Evolutionary conservation across 2,329 filamentous ascomycete species (phyloP).

Genomic region (Alternaria gaisen): DNA sequence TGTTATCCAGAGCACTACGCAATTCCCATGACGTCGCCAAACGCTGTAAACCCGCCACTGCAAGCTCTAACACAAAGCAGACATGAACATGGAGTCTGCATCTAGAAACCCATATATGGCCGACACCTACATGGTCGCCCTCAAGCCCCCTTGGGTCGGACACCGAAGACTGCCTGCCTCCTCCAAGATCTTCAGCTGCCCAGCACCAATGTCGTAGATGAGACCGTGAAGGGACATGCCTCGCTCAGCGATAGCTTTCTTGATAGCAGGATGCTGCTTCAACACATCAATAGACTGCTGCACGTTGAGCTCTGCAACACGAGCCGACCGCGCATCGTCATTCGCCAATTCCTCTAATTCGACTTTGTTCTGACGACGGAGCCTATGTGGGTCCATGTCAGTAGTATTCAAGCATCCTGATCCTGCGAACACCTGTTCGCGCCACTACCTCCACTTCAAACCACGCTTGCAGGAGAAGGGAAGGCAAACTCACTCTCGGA

Average conservation of each 20-base stretch:
- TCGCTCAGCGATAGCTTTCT: constrained; percentile 74
- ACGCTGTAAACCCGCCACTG: background rate
- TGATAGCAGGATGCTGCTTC: constrained; percentile 72
- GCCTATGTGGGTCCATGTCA: constrained; percentile 17
- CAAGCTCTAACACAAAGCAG: background rate
- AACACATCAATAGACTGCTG: constrained; percentile 72
- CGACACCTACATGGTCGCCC: background rate
- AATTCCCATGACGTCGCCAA: background rate
- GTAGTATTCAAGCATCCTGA: background rate
- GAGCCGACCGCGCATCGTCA: constrained; percentile 62
- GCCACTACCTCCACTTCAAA: background rate
- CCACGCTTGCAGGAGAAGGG: background rate
- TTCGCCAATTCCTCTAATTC: constrained; percentile 58
- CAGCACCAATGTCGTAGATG: constrained; percentile 72
- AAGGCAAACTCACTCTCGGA: constrained; percentile 53
- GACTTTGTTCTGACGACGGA: constrained; percentile 63
- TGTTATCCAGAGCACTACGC: background rate
- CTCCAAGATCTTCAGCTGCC: constrained; percentile 64
- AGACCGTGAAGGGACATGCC: constrained; percentile 80
- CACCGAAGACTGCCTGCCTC: constrained; percentile 21
- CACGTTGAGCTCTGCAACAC: constrained; percentile 81
- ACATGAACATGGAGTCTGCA: background rate
- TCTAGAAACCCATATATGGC: background rate
- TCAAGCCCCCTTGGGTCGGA: background rate
- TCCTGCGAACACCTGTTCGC: background rate